Base-by-base conservation (phyloP, 1,284 basidiomycete genomes). In the Sanghuangporus baumii region DNA sequence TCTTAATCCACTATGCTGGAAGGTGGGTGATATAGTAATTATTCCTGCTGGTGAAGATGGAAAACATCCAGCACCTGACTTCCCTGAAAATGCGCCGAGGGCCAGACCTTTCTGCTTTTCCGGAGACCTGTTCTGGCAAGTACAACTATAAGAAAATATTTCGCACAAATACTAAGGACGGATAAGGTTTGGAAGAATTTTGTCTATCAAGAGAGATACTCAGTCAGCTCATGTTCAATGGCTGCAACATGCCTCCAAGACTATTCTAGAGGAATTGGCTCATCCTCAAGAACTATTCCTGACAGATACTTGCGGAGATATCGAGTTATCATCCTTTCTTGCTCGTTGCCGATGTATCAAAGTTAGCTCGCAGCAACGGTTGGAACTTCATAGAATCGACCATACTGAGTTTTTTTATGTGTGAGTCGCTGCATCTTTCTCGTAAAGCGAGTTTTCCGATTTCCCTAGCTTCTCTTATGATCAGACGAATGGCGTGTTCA, bases 281-380 rank as follows among this genome's bases (percentile, higher is more conserved):
- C 74, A 87, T 65, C 74, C 81, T 0, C 85, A 85, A 61, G 88
- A 91, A 66, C 70, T 92, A 0, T 89, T 87, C 68, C 71, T 87
- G 3, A 80, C 79, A 34, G 71, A 83, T 3, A 68, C 79, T 0
- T 92, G 89, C 66, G 78, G 79, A 51, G 69, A 75, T 16, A 67
- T 83, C 4, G 60, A 70, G 3, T 65, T 85, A 20, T 63, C 68
- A 0, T 64, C 69, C 0, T 74, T 89, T n/a, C 54, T 69, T 16
- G 50, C 38, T 3, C 58, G 61, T n/a, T 66, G 61, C 36, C 48
- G 18, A 58, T 48, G 62, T 61, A 38, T 41, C 20, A n/a, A 43
- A 51, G 26, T 63, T 57, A 3, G 51, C 31, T 50, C 52, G 38
- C 46, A 58, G n/a, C 26, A 59, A 61, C 60, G 60, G 26, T 47